Base-by-base conservation (phyloP, 352 stramenopile genomes). In the Thalassiosira exigua region DNA sequence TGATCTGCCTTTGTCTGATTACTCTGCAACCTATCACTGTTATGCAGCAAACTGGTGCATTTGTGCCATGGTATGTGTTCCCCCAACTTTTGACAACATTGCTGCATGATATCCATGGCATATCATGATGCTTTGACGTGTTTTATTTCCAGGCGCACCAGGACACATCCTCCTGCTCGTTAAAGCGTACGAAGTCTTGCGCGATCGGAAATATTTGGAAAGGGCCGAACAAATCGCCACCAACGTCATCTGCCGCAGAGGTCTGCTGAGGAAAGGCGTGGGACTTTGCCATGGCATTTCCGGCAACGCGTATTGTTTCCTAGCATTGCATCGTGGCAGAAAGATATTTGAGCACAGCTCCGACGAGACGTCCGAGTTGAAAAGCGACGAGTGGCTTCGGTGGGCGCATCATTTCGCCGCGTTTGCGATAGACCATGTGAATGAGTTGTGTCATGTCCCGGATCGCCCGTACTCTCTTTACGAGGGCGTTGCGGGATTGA, bases 1-100 rank as follows among this genome's bases (percentile, higher is more conserved):
- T n/a, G n/a, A n/a, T n/a, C n/a, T n/a, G n/a, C n/a, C n/a, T n/a
- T n/a, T n/a, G n/a, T n/a, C n/a, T n/a, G n/a, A n/a, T n/a, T n/a
- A n/a, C n/a, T n/a, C n/a, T n/a, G n/a, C n/a, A n/a, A n/a, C n/a
- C n/a, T n/a, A n/a, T n/a, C n/a, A n/a, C n/a, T n/a, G n/a, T n/a
- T 70, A 88, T 65, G 44, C 53, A 56, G 22, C 46, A 56, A 69
- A 39, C 70, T 91, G 27, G 86, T 92, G 2, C 84, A 92, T 60
- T 90, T 86, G 71, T 91, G 78, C 57, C 86, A 92, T 75, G 88
- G n/a, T n/a, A n/a, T n/a, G n/a, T n/a, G n/a, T n/a, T n/a, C n/a
- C n/a, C n/a, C n/a, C n/a, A n/a, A n/a, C n/a, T n/a, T n/a, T n/a
- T n/a, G n/a, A n/a, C n/a, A n/a, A n/a, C n/a, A n/a, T n/a, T n/a